A percentile compares a stretch with the other conserved stretches of the same genome.
These are phyloP conservation scores for Pseudopithomyces chartarum DNA, from an alignment of 2,329 filamentous ascomycete species.

Conservation along the genomic window DNA sequence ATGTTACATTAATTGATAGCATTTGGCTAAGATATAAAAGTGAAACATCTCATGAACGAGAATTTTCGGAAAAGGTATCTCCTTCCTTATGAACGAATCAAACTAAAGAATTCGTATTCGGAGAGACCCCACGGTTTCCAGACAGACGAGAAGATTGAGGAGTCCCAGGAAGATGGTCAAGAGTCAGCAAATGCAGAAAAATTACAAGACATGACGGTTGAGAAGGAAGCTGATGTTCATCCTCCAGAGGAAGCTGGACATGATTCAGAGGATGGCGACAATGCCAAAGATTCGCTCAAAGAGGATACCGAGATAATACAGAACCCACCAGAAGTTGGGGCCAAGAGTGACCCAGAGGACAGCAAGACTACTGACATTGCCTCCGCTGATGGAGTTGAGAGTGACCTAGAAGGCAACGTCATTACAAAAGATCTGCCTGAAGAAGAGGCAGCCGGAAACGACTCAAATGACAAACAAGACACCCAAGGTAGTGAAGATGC, in stretches of 20 bases:
- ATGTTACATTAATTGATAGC: neutral
- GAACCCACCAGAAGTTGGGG: no score
- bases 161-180: neutral
- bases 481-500: neutral
- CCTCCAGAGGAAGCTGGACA: neutral
- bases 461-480: neutral
- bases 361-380: no score
- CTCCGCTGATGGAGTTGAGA: no score
- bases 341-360: no score
- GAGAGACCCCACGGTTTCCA: neutral
- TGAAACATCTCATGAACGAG: neutral
- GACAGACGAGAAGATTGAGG: neutral
- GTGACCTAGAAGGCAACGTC: neutral
- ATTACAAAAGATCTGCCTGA: neutral
- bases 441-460: neutral
- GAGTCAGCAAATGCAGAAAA: no score
- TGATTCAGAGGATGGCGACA: neutral
- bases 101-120: neutral
- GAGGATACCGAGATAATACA: no score
- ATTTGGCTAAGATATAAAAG: neutral
- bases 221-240: neutral
- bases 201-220: neutral
- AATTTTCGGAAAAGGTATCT: neutral
- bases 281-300: no score
- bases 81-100: neutral